Conservation (phyloP, 495 filamentous ascomycete species). For the Aspergillus hancockii region DNA sequence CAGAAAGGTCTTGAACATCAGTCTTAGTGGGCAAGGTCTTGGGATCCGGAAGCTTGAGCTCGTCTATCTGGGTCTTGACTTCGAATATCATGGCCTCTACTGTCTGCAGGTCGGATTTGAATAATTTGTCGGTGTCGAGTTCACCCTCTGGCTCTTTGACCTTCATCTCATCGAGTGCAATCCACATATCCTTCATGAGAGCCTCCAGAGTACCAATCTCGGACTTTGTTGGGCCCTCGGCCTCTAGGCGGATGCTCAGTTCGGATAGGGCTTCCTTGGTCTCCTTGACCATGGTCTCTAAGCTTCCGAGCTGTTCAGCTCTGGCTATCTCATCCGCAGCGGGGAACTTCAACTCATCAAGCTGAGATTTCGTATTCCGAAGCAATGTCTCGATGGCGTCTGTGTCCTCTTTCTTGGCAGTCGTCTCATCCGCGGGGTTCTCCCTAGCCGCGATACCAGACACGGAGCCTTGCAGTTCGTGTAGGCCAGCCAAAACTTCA, state of each 20-base stretch:
- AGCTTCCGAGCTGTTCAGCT: conserved; percentile 72
- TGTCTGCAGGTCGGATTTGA: conserved; percentile 76
- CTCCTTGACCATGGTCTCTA: conserved; percentile 70
- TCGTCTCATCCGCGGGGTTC: conserved; percentile 36
- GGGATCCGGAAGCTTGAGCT: conserved; percentile 66
- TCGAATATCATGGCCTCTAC: conserved; percentile 78
- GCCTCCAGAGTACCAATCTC: conserved; percentile 75
- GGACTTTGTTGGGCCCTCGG: conserved; percentile 66
- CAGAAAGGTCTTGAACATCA: conserved; percentile 64
- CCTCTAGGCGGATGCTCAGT: conserved; percentile 57
- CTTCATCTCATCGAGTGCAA: conserved; percentile 75
- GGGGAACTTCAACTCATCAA: conserved; percentile 75
- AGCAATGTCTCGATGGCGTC: conserved; percentile 88
- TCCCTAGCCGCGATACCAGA: conserved; percentile 45
- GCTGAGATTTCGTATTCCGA: conserved; percentile 75
- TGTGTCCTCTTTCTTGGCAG: conserved; percentile 70
- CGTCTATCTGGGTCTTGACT: conserved; percentile 72
- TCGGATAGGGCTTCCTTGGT: conserved; percentile 68
- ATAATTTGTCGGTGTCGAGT: conserved; percentile 64
- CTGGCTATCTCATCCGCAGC: conserved; percentile 58
- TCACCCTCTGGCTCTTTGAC: conserved; percentile 55
- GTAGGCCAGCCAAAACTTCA: conserved; percentile 56
- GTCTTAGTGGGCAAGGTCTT: conserved; percentile 62
- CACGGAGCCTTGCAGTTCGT: conserved; percentile 60
- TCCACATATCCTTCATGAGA: conserved; percentile 72